phyloP scores from a whole-genome alignment of 306 rosid genomes.

The Geum urbanum region DNA sequence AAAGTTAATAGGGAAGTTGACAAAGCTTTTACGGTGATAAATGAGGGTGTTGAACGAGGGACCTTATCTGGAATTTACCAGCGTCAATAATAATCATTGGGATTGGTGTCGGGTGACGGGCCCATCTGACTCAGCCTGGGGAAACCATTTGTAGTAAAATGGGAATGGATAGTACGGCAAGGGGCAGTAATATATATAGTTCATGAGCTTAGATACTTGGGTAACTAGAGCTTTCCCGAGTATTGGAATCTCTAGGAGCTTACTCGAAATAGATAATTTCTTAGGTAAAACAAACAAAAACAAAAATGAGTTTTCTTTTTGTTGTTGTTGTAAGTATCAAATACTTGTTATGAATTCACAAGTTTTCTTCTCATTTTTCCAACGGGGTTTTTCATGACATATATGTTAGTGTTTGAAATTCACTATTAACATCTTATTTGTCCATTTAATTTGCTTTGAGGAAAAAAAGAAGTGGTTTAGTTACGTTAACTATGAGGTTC shows the following conservation, averaged over 20 bases:
- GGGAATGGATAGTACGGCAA: not conserved
- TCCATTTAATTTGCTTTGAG: no score
- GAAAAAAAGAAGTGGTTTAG: no score
- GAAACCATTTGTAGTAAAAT: not conserved
- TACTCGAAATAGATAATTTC: no score
- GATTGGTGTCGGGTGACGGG: slow-evolving; percentile 42
- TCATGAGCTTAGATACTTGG: not conserved
- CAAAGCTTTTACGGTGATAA: slow-evolving; percentile 24
- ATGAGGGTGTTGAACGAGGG: slow-evolving; percentile 23
- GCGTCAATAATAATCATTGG: slow-evolving; percentile 40
- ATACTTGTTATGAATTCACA: no score
- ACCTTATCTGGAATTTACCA: slow-evolving; percentile 40
- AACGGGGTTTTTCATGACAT: no score
- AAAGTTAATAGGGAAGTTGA: slow-evolving; percentile 18
- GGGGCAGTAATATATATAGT: not conserved
- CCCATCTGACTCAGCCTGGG: slow-evolving; percentile 27
- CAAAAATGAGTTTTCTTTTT: no score
- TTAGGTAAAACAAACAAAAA: no score
- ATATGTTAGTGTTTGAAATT: no score
- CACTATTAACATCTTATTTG: no score
- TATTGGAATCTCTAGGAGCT: not conserved
- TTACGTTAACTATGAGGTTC: no score
- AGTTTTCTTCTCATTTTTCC: no score
- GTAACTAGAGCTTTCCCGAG: not conserved
- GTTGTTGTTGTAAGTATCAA: no score